Evolutionary conservation across 495 filamentous ascomycete genomes (phyloP), one percentile per base, ranked within the genome.

Genomic region (Aspergillus avenaceus): DNA sequence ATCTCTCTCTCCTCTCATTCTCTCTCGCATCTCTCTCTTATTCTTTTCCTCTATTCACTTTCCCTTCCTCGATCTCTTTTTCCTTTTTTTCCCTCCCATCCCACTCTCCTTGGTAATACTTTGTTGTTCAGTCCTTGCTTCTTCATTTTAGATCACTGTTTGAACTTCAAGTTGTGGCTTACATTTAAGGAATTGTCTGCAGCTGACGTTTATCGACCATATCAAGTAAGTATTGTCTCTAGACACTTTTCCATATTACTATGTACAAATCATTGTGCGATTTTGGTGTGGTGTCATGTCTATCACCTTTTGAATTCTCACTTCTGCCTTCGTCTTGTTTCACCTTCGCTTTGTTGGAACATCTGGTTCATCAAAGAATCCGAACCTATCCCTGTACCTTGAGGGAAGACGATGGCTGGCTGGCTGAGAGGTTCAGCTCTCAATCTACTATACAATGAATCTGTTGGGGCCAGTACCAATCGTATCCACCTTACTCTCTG

Each of bases 131-230:
- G 24, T 46, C n/a, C 32, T 40, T 50, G 29, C 42, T 49, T 44
- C 46, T 50, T 55, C 36, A 51, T 52, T 19, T 36, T 27, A 13
- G 45, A 36, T 26, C 28, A 47, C 42, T 45, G 21, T 53, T 29
- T 45, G 45, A n/a, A n/a, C n/a, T n/a, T n/a, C n/a, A n/a, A 47
- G 37, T 49, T 49, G 48, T 54, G 50, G 52, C 55, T 60, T 59
- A 58, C 56, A 47, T 46, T 56, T 47, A 21, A 52, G 47, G 50
- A 4, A 14, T 48, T 41, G 45, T 50, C 31, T 45, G 8, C 61
- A 75, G 76, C 74, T 58, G 77, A 80, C 75, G 72, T 78, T 32
- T 80, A 80, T 66, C 77, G 77, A 34, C 77, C 77, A 55, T 71
- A 69, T 57, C 71, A 73, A 70, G 77, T 80, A 72, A 75, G 77